phyloP scores from a whole-genome alignment of 1,284 basidiomycete genomes.

The Trichosporon ovoides region DNA sequence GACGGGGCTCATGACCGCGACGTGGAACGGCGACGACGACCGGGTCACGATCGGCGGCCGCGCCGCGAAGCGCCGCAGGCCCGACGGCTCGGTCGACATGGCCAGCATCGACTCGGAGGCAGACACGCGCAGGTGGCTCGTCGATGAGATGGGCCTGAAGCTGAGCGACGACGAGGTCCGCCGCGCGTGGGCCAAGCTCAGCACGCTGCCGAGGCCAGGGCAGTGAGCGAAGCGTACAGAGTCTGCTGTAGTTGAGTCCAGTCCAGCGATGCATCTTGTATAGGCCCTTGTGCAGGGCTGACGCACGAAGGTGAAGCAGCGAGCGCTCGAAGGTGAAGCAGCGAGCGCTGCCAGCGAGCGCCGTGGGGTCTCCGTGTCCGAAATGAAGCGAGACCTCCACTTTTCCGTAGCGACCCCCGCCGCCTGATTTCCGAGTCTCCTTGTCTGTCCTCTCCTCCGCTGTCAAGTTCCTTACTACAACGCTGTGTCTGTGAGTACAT shows the following conservation, averaged over 20 bases:
- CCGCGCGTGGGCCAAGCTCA: not conserved
- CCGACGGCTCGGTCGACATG: not conserved
- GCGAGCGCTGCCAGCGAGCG: no score
- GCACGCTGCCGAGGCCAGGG: not conserved
- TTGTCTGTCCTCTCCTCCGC: not conserved
- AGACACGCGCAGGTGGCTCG: not conserved
- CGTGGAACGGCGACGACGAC: conserved; percentile 9
- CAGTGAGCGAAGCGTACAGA: no score
- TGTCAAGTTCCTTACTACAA: not conserved
- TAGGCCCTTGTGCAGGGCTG: no score
- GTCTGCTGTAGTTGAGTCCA: no score
- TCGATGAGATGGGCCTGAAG: not conserved
- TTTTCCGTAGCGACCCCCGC: not conserved
- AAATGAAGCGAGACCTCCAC: no score
- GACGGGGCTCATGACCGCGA: not conserved
- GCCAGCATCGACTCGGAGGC: not conserved
- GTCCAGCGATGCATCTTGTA: no score
- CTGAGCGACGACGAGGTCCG: not conserved
- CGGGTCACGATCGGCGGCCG: not conserved
- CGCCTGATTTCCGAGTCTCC: not conserved
- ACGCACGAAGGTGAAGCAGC: no score
- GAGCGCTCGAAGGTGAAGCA: no score
- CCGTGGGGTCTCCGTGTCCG: no score
- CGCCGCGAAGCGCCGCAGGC: not conserved
- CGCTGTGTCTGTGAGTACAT: not conserved